Evolutionary conservation across 176 grass and related monocot genomes (phyloP).

Genomic region (Avena sativa): DNA sequence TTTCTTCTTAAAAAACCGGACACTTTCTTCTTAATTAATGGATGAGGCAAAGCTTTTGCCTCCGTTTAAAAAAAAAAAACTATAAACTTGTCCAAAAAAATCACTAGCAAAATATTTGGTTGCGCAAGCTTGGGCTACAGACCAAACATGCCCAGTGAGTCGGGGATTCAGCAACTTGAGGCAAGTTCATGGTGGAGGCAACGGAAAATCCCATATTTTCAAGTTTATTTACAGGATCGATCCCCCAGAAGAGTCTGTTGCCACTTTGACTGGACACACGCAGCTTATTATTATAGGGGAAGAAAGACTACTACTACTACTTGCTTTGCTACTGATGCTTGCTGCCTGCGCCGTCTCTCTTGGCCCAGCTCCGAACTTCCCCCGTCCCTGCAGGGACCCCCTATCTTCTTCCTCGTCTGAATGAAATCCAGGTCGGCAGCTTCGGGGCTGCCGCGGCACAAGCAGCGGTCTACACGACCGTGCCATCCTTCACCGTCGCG

Average conservation of each 20-base stretch:
- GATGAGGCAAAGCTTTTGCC: too few species aligned
- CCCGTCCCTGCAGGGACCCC: neutral
- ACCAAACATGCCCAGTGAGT: too few species aligned
- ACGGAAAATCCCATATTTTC: conserved; percentile 1
- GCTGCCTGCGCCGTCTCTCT: neutral
- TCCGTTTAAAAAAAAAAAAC: too few species aligned
- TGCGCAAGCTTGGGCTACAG: too few species aligned
- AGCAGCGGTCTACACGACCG: conserved; percentile 45
- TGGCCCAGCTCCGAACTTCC: neutral
- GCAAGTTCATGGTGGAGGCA: neutral
- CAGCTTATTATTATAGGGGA: conserved; percentile 41
- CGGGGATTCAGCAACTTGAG: too few species aligned
- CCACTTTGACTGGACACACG: neutral
- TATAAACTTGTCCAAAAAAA: too few species aligned
- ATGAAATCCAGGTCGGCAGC: neutral
- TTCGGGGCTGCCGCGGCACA: neutral
- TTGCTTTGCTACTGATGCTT: neutral
- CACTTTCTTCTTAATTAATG: too few species aligned
- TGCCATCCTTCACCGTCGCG: conserved; percentile 70
- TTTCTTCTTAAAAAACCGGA: too few species aligned
- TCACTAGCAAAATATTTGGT: too few species aligned
- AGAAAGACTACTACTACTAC: neutral
- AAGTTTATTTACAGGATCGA: conserved; percentile 54
- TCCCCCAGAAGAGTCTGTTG: conserved; percentile 32
- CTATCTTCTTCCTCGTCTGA: neutral